Conservation (phyloP, 1,284 basidiomycete species). For the Gymnopus androsaceus region DNA sequence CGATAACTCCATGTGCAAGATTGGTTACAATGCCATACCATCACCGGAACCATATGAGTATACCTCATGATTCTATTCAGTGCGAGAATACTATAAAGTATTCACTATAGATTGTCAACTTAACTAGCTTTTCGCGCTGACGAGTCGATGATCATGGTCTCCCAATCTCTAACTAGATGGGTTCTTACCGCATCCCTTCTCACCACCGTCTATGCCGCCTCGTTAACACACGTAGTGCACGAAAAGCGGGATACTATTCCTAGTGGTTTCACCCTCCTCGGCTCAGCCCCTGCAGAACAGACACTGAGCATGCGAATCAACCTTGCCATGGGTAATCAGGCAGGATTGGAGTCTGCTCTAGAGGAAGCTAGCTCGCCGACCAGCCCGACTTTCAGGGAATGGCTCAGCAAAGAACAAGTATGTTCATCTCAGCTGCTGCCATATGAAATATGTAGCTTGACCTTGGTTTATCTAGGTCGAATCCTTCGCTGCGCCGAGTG, state of each 20-base stretch:
- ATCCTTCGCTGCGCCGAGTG: conserved; percentile 39
- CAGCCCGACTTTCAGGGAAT: conserved; percentile 46
- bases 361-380: conserved; percentile 19
- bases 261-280: conserved; percentile 10
- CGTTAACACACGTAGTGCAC: conserved; percentile 14
- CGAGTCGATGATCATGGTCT: conserved; percentile 1
- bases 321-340: conserved; percentile 17
- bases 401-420: conserved; percentile 48
- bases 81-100: neutral
- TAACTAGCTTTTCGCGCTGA: neutral
- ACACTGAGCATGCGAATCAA: conserved; percentile 19
- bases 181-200: neutral
- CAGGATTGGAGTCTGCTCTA: conserved; percentile 18
- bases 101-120: neutral
- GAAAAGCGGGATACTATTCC: conserved; percentile 18
- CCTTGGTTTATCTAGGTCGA: conserved; percentile 19
- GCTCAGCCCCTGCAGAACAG: conserved; percentile 11
- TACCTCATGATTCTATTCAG: neutral
- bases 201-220: neutral
- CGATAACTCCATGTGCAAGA: neutral
- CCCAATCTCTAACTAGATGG: neutral
- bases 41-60: neutral
- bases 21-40: neutral
- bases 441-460: neutral
- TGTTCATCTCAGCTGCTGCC: neutral